phyloP scores from a whole-genome alignment of 768 basidiomycete genomes.

The Xerocomus potaroensis region DNA sequence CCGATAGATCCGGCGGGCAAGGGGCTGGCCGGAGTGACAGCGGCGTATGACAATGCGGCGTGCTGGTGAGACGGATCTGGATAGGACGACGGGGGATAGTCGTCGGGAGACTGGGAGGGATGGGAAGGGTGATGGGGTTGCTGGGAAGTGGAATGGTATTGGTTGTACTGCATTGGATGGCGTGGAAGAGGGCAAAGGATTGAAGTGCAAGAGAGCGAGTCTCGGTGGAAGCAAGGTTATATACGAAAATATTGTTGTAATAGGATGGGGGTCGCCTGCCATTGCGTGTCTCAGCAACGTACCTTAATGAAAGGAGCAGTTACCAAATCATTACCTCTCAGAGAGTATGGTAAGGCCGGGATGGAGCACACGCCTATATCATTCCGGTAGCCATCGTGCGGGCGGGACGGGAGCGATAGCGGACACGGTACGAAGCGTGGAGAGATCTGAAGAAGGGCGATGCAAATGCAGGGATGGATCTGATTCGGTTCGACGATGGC shows the following conservation, averaged over 20 bases:
- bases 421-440: conserved; percentile 18
- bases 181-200: conserved; percentile 1
- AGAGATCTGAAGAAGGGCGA: conserved; percentile 27
- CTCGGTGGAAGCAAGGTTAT: conserved; percentile 23
- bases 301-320: conserved; percentile 35
- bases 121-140: conserved; percentile 17
- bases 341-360: conserved; percentile 32
- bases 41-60: conserved; percentile 21
- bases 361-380: conserved; percentile 31
- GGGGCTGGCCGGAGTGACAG: conserved; percentile 19
- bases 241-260: conserved; percentile 32
- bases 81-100: conserved; percentile 20
- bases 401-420: conserved; percentile 28
- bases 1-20: conserved; percentile 24
- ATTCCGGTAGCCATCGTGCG: conserved; percentile 32
- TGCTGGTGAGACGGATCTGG: conserved; percentile 25
- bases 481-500: conserved; percentile 30
- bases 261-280: conserved; percentile 34
- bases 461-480: conserved; percentile 18
- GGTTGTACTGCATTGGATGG: conserved; percentile 28
- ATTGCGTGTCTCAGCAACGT: conserved; percentile 34
- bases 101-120: conserved; percentile 19
- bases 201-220: conserved; percentile 9
- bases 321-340: conserved; percentile 37
- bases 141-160: conserved; percentile 20